Conservation (phyloP, 441 rosid genomes). For the Populus hybrid region DNA sequence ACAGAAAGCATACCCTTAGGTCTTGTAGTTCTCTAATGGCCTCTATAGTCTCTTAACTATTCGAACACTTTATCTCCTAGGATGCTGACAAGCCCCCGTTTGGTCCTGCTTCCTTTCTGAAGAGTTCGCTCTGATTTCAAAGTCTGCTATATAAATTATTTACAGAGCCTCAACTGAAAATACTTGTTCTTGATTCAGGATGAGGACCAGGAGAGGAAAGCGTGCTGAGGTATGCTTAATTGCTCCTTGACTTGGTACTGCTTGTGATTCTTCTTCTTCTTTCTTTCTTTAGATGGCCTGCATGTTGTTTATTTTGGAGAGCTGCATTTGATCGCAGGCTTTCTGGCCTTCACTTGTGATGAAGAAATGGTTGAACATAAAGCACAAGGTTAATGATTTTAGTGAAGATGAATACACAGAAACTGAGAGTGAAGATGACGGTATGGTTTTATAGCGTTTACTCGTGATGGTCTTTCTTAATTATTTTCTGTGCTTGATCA, state of each 20-base stretch:
- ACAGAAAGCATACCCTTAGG: conserved; percentile 16
- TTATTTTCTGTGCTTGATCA: conserved; percentile 14
- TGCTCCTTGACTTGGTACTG: conserved; percentile 14
- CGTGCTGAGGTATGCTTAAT: conserved; percentile 54
- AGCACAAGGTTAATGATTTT: conserved; percentile 75
- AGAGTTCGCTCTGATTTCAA: conserved; percentile 6
- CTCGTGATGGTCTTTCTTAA: neutral
- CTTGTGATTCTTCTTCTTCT: neutral
- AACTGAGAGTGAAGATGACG: conserved; percentile 91
- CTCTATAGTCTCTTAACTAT: neutral
- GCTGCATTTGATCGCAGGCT: conserved; percentile 42
- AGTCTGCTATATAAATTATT: neutral
- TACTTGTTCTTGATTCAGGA: conserved; percentile 21
- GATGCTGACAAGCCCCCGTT: conserved; percentile 19
- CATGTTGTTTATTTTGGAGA: conserved; percentile 16
- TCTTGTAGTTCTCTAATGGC: conserved; percentile 10
- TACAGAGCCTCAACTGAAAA: neutral
- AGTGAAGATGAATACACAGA: conserved; percentile 98
- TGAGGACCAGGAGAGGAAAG: conserved; percentile 47
- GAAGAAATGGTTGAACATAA: conserved; percentile 97
- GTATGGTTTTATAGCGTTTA: conserved; percentile 31
- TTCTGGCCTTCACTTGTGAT: conserved; percentile 97
- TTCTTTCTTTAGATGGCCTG: neutral
- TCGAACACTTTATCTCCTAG: conserved; percentile 25
- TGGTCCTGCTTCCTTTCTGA: conserved; percentile 16